Conservation (phyloP, 768 basidiomycete species). For the Boletellus sp. region DNA sequence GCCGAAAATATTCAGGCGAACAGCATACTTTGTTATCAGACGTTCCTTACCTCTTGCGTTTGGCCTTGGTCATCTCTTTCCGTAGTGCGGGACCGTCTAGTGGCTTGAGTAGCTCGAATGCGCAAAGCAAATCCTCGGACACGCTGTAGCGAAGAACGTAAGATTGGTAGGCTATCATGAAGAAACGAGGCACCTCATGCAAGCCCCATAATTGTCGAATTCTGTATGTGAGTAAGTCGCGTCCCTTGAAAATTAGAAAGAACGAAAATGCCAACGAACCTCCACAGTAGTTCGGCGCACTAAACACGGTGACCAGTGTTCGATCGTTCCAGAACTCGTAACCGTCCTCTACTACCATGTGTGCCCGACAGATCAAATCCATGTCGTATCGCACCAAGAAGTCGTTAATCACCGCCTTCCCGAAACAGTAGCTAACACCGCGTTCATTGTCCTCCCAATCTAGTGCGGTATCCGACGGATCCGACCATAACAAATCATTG, state of each 20-base stretch:
- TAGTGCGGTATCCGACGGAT: conserved; percentile 94
- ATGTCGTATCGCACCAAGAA: conserved; percentile 95
- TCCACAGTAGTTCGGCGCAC: conserved; percentile 95
- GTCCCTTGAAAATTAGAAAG: not conserved
- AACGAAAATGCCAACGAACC: conserved; percentile 51
- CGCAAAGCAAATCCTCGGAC: conserved; percentile 94
- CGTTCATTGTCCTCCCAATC: conserved; percentile 99
- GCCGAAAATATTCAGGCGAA: conserved; percentile 1
- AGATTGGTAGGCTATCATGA: conserved; percentile 6
- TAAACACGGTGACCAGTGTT: conserved; percentile 97
- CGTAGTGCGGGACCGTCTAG: conserved; percentile 90
- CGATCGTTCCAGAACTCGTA: conserved; percentile 99
- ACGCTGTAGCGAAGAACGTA: conserved; percentile 50
- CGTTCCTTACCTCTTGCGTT: conserved; percentile 80
- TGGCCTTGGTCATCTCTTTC: conserved; percentile 98
- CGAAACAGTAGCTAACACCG: conserved; percentile 98
- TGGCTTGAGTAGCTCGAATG: conserved; percentile 96
- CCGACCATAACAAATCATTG: conserved; percentile 97
- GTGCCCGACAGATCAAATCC: conserved; percentile 98
- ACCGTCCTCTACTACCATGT: conserved; percentile 99
- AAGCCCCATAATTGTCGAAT: conserved; percentile 93
- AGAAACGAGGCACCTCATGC: conserved; percentile 66
- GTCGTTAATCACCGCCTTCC: conserved; percentile 94
- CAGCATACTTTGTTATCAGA: not conserved
- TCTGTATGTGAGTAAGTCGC: conserved; percentile 43